Conservation (phyloP, 179 eudicot genomes). For the Silene vulgaris region DNA sequence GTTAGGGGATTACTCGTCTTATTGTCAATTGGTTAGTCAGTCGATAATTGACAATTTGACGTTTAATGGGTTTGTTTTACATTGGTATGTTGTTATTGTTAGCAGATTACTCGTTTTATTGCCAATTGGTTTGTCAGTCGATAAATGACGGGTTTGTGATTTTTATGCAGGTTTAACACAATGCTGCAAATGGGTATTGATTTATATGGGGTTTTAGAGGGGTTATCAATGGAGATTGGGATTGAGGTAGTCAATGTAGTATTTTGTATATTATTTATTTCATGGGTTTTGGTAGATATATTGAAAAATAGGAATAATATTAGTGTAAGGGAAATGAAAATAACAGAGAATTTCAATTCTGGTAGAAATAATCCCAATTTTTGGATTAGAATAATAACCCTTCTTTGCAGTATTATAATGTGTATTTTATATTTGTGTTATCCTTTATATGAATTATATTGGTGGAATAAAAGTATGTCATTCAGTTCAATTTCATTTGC, state of each 20-base stretch:
- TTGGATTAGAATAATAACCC: constrained; percentile 35
- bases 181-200: constrained; percentile 25
- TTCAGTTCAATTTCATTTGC: constrained; percentile 32
- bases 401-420: constrained; percentile 37
- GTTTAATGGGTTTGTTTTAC: background rate
- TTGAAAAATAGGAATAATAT: constrained; percentile 31
- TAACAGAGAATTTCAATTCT: constrained; percentile 14
- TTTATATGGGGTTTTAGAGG: constrained; percentile 26
- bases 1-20: too few relatives aligned
- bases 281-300: constrained; percentile 53
- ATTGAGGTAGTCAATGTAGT: constrained; percentile 45
- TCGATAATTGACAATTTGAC: background rate
- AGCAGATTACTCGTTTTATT: background rate
- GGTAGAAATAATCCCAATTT: constrained; percentile 16
- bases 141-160: too few relatives aligned
- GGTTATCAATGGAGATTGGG: constrained; percentile 38
- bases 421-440: constrained; percentile 33
- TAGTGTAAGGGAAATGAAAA: background rate
- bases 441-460: constrained; percentile 39
- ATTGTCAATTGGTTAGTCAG: too few relatives aligned
- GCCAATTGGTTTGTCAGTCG: background rate
- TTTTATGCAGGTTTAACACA: constrained; percentile 9
- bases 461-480: constrained; percentile 29
- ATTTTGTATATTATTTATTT: constrained; percentile 45
- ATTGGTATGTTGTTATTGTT: background rate